Conservation (phyloP, 2,329 filamentous ascomycete genomes). For the Septoria petroselini region DNA sequence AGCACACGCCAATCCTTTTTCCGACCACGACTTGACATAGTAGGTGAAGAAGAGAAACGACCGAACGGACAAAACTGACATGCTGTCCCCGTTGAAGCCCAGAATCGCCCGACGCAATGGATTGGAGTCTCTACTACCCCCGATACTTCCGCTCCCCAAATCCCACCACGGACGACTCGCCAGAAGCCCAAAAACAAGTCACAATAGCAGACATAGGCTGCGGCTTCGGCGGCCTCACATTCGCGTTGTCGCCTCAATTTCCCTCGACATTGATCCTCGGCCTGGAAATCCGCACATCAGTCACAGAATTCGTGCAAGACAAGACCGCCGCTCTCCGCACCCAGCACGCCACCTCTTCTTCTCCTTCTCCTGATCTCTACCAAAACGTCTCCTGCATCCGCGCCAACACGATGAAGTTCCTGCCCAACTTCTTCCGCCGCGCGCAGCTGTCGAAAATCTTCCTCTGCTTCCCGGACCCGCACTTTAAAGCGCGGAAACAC, state of each 20-base stretch:
- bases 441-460: constrained; percentile 85
- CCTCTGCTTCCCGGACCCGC: constrained; percentile 96
- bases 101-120: constrained; percentile 74
- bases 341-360: too few relatives aligned
- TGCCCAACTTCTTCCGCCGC: constrained; percentile 93
- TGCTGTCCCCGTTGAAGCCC: constrained; percentile 58
- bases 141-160: too few relatives aligned
- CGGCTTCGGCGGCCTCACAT: constrained; percentile 86
- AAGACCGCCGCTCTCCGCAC: constrained; percentile 76
- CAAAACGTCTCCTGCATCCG: constrained; percentile 87
- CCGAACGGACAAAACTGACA: constrained; percentile 6
- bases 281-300: constrained; percentile 87
- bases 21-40: constrained; percentile 88
- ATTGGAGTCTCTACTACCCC: constrained; percentile 83
- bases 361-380: too few relatives aligned
- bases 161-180: constrained; percentile 46
- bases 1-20: constrained; percentile 97
- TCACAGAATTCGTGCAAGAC: constrained; percentile 86
- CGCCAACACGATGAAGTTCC: constrained; percentile 97
- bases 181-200: constrained; percentile 57
- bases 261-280: constrained; percentile 82
- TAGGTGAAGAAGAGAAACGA: too few relatives aligned
- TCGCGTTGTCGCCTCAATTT: constrained; percentile 77
- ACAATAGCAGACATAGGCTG: constrained; percentile 97
- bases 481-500: constrained; percentile 97